These are phyloP conservation scores for Irpex sp. DNA, from an alignment of 1,284 basidiomycete species.

Conservation along the genomic window DNA sequence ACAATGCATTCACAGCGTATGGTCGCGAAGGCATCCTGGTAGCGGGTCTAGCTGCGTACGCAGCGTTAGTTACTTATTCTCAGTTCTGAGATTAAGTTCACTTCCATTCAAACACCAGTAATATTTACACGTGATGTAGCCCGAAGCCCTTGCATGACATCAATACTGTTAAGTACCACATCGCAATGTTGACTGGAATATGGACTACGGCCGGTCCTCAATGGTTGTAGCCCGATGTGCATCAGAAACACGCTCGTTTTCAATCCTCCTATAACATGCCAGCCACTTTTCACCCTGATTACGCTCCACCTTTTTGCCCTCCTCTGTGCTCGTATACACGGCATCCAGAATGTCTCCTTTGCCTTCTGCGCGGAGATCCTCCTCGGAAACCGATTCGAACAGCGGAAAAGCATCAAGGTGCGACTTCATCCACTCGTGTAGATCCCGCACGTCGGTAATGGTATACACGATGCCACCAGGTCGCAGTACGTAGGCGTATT, in stretches of 20 bases:
- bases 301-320: conserved; percentile 94
- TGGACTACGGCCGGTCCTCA: too few relatives aligned
- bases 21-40: too few relatives aligned
- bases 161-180: too few relatives aligned
- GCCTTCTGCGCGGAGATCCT: conserved; percentile 68
- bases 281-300: conserved; percentile 90
- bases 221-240: too few relatives aligned
- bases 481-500: conserved; percentile 91
- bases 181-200: too few relatives aligned
- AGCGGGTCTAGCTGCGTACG: too few relatives aligned
- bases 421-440: conserved; percentile 94
- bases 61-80: too few relatives aligned
- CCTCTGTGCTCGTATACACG: conserved; percentile 86
- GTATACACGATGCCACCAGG: conserved; percentile 96
- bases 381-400: conserved; percentile 79
- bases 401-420: conserved; percentile 87
- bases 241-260: conserved; percentile 15
- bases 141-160: too few relatives aligned
- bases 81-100: too few relatives aligned
- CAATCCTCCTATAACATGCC: conserved; percentile 74
- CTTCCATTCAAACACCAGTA: too few relatives aligned
- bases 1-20: too few relatives aligned
- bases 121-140: too few relatives aligned
- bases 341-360: conserved; percentile 76
- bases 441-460: conserved; percentile 94